Evolutionary conservation across 2,329 filamentous ascomycete species (phyloP).

Genomic region (Chaetomium globosum): DNA sequence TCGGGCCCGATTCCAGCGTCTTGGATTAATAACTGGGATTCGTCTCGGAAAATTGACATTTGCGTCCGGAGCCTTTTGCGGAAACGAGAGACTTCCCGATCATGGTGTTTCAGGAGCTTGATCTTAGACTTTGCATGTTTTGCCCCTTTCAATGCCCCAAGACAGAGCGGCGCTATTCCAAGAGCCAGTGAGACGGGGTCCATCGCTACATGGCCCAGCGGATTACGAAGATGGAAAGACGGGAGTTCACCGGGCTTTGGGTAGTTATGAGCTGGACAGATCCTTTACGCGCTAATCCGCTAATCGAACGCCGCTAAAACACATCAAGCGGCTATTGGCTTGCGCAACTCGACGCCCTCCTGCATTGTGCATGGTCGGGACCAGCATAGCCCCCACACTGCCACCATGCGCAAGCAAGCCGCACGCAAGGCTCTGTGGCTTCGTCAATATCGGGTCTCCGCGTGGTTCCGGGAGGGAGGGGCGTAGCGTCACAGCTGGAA

Average conservation of each 20-base stretch:
- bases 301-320: background rate
- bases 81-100: conserved; percentile 5
- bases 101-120: conserved; percentile 7
- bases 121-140: conserved; percentile 15
- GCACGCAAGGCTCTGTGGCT: background rate
- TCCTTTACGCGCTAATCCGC: no score
- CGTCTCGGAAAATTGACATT: conserved; percentile 8
- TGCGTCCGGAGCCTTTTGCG: conserved; percentile 13
- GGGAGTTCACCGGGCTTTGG: background rate
- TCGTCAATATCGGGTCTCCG: background rate
- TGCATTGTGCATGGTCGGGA: no score
- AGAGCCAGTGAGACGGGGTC: conserved; percentile 11
- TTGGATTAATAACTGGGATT: conserved; percentile 9
- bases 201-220: background rate
- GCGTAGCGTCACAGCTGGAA: background rate
- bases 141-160: conserved; percentile 6
- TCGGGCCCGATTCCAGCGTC: conserved; percentile 4
- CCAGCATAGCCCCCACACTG: conserved; percentile 1
- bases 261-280: background rate
- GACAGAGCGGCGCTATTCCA: conserved; percentile 9
- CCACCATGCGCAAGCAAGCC: background rate
- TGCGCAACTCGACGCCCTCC: background rate
- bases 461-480: no score
- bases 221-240: background rate
- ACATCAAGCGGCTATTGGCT: background rate